These are phyloP conservation scores for Paraconiothyrium brasiliense DNA, from an alignment of 2,329 filamentous ascomycete genomes.

Conservation along the genomic window DNA sequence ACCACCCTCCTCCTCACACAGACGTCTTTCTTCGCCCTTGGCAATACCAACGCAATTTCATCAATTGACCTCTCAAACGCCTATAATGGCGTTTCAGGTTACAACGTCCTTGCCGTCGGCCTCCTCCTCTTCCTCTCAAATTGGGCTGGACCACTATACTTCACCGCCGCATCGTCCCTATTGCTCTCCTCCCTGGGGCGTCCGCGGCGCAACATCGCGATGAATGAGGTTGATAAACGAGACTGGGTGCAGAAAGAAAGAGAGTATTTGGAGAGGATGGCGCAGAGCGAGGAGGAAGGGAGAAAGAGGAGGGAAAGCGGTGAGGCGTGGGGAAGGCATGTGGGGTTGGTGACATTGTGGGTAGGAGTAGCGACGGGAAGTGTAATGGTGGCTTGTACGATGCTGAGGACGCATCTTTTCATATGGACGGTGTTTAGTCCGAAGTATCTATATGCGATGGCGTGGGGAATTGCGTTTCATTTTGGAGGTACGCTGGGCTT, in stretches of 20 bases:
- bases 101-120: slow-evolving; percentile 83
- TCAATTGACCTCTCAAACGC: slow-evolving; percentile 94
- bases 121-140: slow-evolving; percentile 86
- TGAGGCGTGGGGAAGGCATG: slow-evolving; percentile 55
- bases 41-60: slow-evolving; percentile 92
- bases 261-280: slow-evolving; percentile 34
- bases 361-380: slow-evolving; percentile 70
- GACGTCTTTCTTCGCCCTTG: slow-evolving; percentile 86
- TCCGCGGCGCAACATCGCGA: slow-evolving; percentile 29
- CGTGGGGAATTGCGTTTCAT: slow-evolving; percentile 88
- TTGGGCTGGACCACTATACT: slow-evolving; percentile 92
- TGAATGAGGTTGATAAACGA: slow-evolving; percentile 28
- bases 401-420: slow-evolving; percentile 87
- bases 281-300: slow-evolving; percentile 26
- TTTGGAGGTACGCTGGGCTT: slow-evolving; percentile 57
- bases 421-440: slow-evolving; percentile 99
- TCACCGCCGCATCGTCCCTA: slow-evolving; percentile 73
- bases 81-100: slow-evolving; percentile 88
- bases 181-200: slow-evolving; percentile 50
- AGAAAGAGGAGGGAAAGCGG: slow-evolving; percentile 19
- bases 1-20: slow-evolving; percentile 81
- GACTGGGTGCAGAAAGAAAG: slow-evolving; percentile 46
- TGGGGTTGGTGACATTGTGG: slow-evolving; percentile 75
- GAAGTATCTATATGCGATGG: slow-evolving; percentile 92
- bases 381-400: slow-evolving; percentile 89